Percentiles rank a stretch among this genome's conserved stretches.
These are phyloP conservation scores for Euphorbia schlechtendalii DNA, from an alignment of 441 rosid genomes.

Conservation along the genomic window DNA sequence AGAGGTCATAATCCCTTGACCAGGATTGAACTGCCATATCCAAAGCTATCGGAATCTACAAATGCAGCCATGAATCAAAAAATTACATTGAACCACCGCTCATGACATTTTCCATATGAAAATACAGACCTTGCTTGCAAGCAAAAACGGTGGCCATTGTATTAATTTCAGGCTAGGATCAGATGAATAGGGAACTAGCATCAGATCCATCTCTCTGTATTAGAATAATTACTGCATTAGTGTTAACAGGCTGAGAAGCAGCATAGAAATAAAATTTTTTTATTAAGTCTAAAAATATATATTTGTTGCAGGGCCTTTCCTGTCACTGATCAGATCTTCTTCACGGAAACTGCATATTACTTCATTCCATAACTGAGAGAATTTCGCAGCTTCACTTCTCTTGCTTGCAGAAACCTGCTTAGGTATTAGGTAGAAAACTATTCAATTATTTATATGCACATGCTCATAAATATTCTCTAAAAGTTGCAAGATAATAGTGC, in stretches of 20 bases:
- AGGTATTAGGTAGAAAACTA: constrained; percentile 22
- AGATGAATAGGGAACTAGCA: constrained; percentile 91
- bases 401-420: constrained; percentile 77
- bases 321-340: constrained; percentile 97
- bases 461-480: not conserved
- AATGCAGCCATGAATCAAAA: constrained; percentile 22
- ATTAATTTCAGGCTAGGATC: constrained; percentile 92
- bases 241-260: constrained; percentile 17
- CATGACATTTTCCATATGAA: constrained; percentile 1
- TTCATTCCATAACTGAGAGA: constrained; percentile 99
- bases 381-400: constrained; percentile 99
- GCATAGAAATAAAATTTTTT: constrained; percentile 9
- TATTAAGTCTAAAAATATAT: constrained; percentile 11
- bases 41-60: constrained; percentile 89
- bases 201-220: constrained; percentile 96
- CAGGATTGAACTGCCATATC: constrained; percentile 96
- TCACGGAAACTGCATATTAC: constrained; percentile 92
- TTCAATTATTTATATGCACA: constrained; percentile 5
- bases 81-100: constrained; percentile 4
- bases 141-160: constrained; percentile 99
- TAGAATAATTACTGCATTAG: constrained; percentile 26
- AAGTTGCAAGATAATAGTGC: constrained; percentile 3
- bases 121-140: constrained; percentile 89
- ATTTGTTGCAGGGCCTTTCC: constrained; percentile 42
- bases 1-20: constrained; percentile 81